Conservation (phyloP, 371 early-diverging fungal genomes). For the Mucor ambiguus region DNA sequence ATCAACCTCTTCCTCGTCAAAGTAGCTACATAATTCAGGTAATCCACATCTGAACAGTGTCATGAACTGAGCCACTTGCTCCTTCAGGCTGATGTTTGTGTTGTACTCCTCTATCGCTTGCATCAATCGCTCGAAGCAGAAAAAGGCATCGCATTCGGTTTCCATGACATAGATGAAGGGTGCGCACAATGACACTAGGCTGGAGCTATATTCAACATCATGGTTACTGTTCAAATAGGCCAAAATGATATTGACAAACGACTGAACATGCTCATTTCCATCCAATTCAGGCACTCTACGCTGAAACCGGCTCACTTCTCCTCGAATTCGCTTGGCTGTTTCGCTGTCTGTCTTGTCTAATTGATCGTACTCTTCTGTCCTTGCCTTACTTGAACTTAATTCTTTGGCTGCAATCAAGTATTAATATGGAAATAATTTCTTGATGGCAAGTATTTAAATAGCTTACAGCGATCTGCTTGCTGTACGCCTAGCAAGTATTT, state of each 20-base stretch:
- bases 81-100: conserved; percentile 56
- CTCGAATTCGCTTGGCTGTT: conserved; percentile 81
- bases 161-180: conserved; percentile 80
- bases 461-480: conserved; percentile 83
- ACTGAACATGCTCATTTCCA: conserved; percentile 35
- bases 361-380: conserved; percentile 73
- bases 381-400: conserved; percentile 66
- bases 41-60: conserved; percentile 74
- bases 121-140: conserved; percentile 78
- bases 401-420: conserved; percentile 64
- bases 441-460: background rate
- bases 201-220: conserved; percentile 76
- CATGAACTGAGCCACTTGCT: conserved; percentile 81
- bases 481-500: conserved; percentile 87
- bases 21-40: conserved; percentile 83
- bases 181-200: conserved; percentile 80
- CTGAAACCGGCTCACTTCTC: conserved; percentile 83
- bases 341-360: conserved; percentile 79
- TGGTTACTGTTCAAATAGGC: conserved; percentile 82
- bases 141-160: conserved; percentile 81
- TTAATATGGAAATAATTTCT: background rate
- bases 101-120: conserved; percentile 67
- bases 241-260: conserved; percentile 83
- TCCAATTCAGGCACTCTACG: conserved; percentile 45
- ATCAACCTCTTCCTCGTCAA: conserved; percentile 95